Conservation (phyloP, 2,329 filamentous ascomycete genomes). For the Verruconis gallopava region DNA sequence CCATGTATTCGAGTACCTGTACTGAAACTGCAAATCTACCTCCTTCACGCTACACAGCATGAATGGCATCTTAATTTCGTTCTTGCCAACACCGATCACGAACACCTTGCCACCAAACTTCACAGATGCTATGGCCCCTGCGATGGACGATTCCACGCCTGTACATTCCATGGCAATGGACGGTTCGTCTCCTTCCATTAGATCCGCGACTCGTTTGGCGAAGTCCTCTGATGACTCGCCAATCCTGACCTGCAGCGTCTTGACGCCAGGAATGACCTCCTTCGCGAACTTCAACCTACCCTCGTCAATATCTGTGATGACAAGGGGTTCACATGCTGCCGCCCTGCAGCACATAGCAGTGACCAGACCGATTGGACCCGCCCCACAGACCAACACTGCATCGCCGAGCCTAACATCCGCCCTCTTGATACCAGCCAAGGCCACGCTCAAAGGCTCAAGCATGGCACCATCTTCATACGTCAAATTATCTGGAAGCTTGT, state of each 20-base stretch:
- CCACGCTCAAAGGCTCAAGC: conserved; percentile 81
- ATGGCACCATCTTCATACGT: conserved; percentile 82
- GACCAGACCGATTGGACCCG: conserved; percentile 86
- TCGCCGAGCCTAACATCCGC: conserved; percentile 73
- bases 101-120: conserved; percentile 97
- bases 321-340: conserved; percentile 77
- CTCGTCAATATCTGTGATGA: conserved; percentile 91
- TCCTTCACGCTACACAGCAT: conserved; percentile 85
- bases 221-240: conserved; percentile 53
- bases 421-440: conserved; percentile 75
- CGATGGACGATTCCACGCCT: conserved; percentile 81
- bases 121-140: conserved; percentile 72
- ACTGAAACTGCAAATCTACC: conserved; percentile 92
- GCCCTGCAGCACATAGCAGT: conserved; percentile 74
- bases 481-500: conserved; percentile 81
- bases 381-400: conserved; percentile 77
- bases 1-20: conserved; percentile 94
- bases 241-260: conserved; percentile 66
- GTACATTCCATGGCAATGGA: conserved; percentile 83
- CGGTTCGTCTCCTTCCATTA: conserved; percentile 69
- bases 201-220: conserved; percentile 52
- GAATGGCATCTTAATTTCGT: conserved; percentile 91
- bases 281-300: conserved; percentile 75
- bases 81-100: conserved; percentile 88
- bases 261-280: conserved; percentile 63